Evolutionary conservation across 108 stramenopile genomes (phyloP), one percentile per base, ranked within the genome.

Genomic region (Cyclotella choctawhatcheeana): DNA sequence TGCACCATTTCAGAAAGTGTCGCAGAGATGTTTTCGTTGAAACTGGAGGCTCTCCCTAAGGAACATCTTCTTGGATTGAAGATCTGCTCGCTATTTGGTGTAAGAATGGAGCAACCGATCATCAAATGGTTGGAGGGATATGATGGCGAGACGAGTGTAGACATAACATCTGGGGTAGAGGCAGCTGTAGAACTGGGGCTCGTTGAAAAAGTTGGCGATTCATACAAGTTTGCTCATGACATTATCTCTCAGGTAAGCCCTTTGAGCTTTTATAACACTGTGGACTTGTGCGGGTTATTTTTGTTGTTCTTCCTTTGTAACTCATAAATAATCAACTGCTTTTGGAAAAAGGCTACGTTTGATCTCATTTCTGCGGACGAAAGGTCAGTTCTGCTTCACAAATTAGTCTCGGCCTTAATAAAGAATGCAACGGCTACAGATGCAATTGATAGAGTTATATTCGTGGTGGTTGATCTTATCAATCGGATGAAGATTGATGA

Each of bases 11-110:
- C 71, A 13, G 63, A 73, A n/a, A 73, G 63, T 56, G 71, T 73
- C 0, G 75, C 75, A 21, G 75, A 76, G 60, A 26, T 76, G 14
- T 63, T 69, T 5, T 20, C 61, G 0, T 54, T 47, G 14, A 76
- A 76, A 58, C 50, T 76, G 18, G n/a, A 55, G 32, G 44, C 30
- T 14, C 62, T 76, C 17, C 44, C 75, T 20, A 43, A 21, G 18
- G 44, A 44, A 21, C 52, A 30, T 32, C 67, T 69, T 45, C 32
- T 18, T 18, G 75, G 67, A 47, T n/a, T 76, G n/a, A 40, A 64
- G 32, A 76, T 76, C 29, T 53, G 67, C 4, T 69, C 67, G 13
- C 50, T 67, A 13, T 76, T 76, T 69, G 75, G 75, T n/a, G 61
- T 34, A 17, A 33, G 67, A 22, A 54, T 69, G 31, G 60, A 68